Evolutionary conservation across 2,329 filamentous ascomycete species (phyloP).

Genomic region (Fusarium sp.): DNA sequence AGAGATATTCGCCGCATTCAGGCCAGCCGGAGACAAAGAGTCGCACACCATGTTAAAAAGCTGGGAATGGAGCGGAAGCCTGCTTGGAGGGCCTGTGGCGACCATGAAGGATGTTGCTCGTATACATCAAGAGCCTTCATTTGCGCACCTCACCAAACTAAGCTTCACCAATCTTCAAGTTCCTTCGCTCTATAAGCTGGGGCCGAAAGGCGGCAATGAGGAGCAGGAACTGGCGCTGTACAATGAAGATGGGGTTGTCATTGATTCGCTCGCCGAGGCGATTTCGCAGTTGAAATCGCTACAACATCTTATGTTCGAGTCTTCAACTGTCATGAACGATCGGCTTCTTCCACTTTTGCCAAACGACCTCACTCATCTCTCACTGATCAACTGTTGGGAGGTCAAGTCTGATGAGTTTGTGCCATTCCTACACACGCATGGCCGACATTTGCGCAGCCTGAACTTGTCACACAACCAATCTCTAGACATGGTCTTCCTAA

Average conservation of each 20-base stretch:
- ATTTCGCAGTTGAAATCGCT: constrained; percentile 67
- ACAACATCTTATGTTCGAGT: constrained; percentile 75
- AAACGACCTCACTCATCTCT: constrained; percentile 70
- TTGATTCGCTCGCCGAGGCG: constrained; percentile 48
- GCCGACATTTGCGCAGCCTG: constrained; percentile 72
- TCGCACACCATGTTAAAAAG: constrained; percentile 55
- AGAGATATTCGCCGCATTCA: constrained; percentile 72
- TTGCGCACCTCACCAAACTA: constrained; percentile 64
- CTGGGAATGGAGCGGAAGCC: constrained; percentile 71
- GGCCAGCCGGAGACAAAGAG: constrained; percentile 50
- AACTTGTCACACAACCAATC: constrained; percentile 82
- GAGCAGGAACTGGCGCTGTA: constrained; percentile 46
- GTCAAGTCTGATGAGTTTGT: constrained; percentile 73
- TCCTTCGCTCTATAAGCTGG: constrained; percentile 56
- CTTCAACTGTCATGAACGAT: constrained; percentile 76
- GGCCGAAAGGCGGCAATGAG: constrained; percentile 45
- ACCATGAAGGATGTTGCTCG: constrained; percentile 59
- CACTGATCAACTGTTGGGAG: constrained; percentile 82
- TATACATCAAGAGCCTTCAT: constrained; percentile 66
- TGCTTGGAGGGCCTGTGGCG: constrained; percentile 57
- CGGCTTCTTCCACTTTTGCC: constrained; percentile 76
- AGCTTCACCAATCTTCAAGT: constrained; percentile 72
- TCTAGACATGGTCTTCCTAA: constrained; percentile 79
- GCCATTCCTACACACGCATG: constrained; percentile 73
- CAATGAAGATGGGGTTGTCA: constrained; percentile 55